phyloP scores from a whole-genome alignment of 108 stramenopile species.

The Mediolabrus comicus region DNA sequence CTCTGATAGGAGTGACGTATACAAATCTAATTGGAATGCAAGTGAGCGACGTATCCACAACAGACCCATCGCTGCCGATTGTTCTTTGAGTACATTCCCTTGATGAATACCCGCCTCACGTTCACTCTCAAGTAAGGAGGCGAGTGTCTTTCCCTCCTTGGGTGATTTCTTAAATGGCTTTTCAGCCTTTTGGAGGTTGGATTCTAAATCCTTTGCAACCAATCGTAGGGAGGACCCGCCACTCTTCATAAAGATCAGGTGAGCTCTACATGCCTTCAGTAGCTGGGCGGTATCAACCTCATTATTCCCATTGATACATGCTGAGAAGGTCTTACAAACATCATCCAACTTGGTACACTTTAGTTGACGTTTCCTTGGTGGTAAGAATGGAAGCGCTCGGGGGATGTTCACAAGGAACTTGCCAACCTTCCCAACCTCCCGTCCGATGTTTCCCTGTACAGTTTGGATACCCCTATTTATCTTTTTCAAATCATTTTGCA shows the following conservation, averaged over 20 bases:
- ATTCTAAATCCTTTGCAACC: slow-evolving; percentile 54
- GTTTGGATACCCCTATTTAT: slow-evolving; percentile 2
- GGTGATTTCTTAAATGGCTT: slow-evolving; percentile 36
- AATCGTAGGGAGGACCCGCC: slow-evolving; percentile 36
- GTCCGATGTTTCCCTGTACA: not conserved
- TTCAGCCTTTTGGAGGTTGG: slow-evolving; percentile 57
- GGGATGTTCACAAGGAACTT: slow-evolving; percentile 20
- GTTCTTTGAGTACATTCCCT: slow-evolving; percentile 44
- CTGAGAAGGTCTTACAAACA: slow-evolving; percentile 29
- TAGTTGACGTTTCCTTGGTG: not conserved
- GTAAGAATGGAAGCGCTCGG: not conserved
- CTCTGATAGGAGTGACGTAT: slow-evolving; percentile 20
- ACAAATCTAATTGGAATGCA: slow-evolving; percentile 56
- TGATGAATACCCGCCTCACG: slow-evolving; percentile 31
- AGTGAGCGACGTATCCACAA: slow-evolving; percentile 62
- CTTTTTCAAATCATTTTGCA: slow-evolving; percentile 13
- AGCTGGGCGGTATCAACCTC: slow-evolving; percentile 52
- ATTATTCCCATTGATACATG: slow-evolving; percentile 5
- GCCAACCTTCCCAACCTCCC: slow-evolving; percentile 15
- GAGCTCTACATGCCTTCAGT: slow-evolving; percentile 46
- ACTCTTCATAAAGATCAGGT: slow-evolving; percentile 40
- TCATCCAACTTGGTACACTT: slow-evolving; percentile 37
- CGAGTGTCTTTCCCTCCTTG: slow-evolving; percentile 24
- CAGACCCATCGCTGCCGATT: slow-evolving; percentile 61
- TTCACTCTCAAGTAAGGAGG: slow-evolving; percentile 42